Base-by-base conservation (phyloP, 768 basidiomycete genomes). In the Pluteus cervinus region DNA sequence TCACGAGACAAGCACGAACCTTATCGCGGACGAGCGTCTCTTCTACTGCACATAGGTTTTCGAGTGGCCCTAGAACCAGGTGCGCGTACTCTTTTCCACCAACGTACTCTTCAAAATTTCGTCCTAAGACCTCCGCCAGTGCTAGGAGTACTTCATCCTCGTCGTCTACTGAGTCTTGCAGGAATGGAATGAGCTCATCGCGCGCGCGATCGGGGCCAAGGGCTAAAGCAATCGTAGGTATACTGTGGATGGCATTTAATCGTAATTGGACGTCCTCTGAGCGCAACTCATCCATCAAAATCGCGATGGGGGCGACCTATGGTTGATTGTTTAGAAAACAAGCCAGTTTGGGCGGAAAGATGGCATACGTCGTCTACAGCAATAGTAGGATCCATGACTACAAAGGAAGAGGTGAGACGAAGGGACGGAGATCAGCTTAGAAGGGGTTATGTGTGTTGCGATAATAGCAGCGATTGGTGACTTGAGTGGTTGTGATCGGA, bases 81-180 rank as follows among this genome's bases (percentile, higher is more conserved):
- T 96, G 90, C 9, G 91, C 96, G 48, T 79, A 71, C 42, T 86
- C 84, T 18, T 74, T 74, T 10, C 96, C 96, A 23, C 96, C 96
- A 37, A 97, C 76, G 57, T 96, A 98, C 45, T 98, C 88, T 52
- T 91, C 84, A 50, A 98, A 94, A 54, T 76, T 81, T 56, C 76
- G 76, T 28, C 96, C 96, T 15, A 99, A 66, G 57, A 98, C 96
- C 50, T 98, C 94, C 14, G 94, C 91, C 35, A 99, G 69, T 4
- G 93, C 94, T 30, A 99, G 73, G 28, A 99, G 69, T 21, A 99
- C 93, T 54, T 99, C 96, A 60, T 99, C 96, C 63, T 99, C 96
- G 54, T 99, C 96, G 60, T 99, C 96, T 48, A 99, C 81, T n/a
- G 91, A 93, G 54, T 99, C 94, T 65, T 92, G 90, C 37, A 99